Conservation (phyloP, 2,329 filamentous ascomycete species). For the Aspergillaceae sp. region DNA sequence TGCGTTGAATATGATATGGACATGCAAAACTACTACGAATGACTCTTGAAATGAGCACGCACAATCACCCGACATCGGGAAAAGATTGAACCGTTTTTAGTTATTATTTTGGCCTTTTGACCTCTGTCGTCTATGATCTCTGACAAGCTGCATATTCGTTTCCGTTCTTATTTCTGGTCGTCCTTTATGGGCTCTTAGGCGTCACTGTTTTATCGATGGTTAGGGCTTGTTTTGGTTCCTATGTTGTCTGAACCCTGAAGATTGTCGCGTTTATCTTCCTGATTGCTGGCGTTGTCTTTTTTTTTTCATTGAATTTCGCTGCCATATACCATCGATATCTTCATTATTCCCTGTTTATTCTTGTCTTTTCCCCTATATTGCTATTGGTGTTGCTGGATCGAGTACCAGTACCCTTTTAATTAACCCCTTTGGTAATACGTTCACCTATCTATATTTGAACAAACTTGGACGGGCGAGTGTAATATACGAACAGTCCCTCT, state of each 20-base stretch:
- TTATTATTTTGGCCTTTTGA: no score
- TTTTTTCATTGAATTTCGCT: slow-evolving; percentile 3
- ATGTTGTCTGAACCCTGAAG: no score
- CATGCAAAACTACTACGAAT: slow-evolving; percentile 7
- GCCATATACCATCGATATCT: slow-evolving; percentile 1
- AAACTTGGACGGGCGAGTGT: not conserved
- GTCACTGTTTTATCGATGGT: not conserved
- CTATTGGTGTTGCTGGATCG: slow-evolving; percentile 1
- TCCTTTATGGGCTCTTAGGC: not conserved
- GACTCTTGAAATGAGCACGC: slow-evolving; percentile 14
- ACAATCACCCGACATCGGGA: not conserved
- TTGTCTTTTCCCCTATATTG: slow-evolving; percentile 1
- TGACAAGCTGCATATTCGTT: not conserved
- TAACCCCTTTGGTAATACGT: not conserved
- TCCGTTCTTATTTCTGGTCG: not conserved
- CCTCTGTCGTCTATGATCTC: not conserved
- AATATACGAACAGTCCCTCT: not conserved
- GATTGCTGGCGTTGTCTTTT: not conserved
- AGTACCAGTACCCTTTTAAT: slow-evolving; percentile 7
- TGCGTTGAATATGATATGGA: slow-evolving; percentile 11
- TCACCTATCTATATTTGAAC: no score
- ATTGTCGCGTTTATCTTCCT: slow-evolving; percentile 1
- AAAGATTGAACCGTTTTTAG: no score
- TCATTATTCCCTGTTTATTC: slow-evolving; percentile 2
- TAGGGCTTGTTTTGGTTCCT: no score